Percentiles rank a stretch among this genome's conserved stretches.
These are phyloP conservation scores for Phaeosphaeriaceae sp. DNA, from an alignment of 2,329 filamentous ascomycete species.

Conservation along the genomic window DNA sequence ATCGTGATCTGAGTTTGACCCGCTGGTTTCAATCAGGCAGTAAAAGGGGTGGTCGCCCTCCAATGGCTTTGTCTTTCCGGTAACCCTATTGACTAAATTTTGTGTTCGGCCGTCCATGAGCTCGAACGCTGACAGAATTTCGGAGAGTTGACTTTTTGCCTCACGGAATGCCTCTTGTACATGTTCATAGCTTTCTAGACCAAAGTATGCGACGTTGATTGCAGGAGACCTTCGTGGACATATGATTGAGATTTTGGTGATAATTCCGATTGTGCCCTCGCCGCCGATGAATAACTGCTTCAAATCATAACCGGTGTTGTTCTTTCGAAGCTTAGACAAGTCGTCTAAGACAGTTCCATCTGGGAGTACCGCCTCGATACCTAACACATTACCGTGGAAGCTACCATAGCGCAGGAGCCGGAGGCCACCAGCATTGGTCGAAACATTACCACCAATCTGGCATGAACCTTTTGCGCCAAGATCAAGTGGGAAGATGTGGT, in stretches of 20 bases:
- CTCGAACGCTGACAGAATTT: conserved; percentile 97
- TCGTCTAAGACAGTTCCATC: conserved; percentile 93
- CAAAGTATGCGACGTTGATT: conserved; percentile 94
- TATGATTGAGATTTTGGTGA: conserved; percentile 87
- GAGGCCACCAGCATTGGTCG: conserved; percentile 93
- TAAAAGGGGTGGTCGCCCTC: conserved; percentile 91
- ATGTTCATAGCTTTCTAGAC: conserved; percentile 87
- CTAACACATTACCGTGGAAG: conserved; percentile 89
- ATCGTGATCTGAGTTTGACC: conserved; percentile 93
- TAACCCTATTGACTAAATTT: conserved; percentile 65
- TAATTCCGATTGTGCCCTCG: conserved; percentile 92
- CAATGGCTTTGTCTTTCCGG: conserved; percentile 78
- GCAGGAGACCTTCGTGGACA: conserved; percentile 88
- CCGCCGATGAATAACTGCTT: conserved; percentile 97
- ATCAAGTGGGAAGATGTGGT: conserved; percentile 93
- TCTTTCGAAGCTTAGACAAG: conserved; percentile 87
- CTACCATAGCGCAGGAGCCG: conserved; percentile 91
- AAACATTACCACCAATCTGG: conserved; percentile 93
- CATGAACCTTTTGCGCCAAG: conserved; percentile 98
- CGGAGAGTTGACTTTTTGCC: conserved; percentile 87
- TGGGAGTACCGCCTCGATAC: conserved; percentile 89
- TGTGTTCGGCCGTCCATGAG: conserved; percentile 91
- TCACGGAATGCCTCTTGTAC: conserved; percentile 85
- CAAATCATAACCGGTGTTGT: conserved; percentile 97
- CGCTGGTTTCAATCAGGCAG: conserved; percentile 94